These are phyloP conservation scores for Pyronema omphalodes DNA, from an alignment of 495 filamentous ascomycete genomes.

Conservation along the genomic window DNA sequence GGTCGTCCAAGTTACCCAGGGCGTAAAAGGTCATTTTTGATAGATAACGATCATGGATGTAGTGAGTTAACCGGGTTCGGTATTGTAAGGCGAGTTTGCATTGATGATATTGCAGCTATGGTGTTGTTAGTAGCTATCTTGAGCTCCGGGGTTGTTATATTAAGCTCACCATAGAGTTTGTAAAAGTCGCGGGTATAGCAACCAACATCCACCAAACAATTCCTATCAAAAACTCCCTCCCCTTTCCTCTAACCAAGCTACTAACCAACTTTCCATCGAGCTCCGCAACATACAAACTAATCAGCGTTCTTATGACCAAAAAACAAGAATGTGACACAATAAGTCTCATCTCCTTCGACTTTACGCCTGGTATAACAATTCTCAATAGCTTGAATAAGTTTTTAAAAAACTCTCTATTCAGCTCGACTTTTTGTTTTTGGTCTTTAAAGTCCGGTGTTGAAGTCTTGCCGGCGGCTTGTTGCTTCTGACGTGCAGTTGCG, in stretches of 20 bases:
- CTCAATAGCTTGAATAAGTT: slow-evolving; percentile 58
- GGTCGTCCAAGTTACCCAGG: slow-evolving; percentile 83
- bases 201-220: slow-evolving; percentile 98
- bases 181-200: slow-evolving; percentile 92
- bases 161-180: slow-evolving; percentile 80
- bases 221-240: slow-evolving; percentile 72
- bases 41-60: slow-evolving; percentile 87
- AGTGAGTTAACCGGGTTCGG: slow-evolving; percentile 70
- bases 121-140: slow-evolving; percentile 5
- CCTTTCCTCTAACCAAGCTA: slow-evolving; percentile 73
- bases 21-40: slow-evolving; percentile 96
- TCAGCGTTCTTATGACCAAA: slow-evolving; percentile 64
- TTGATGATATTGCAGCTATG: slow-evolving; percentile 90
- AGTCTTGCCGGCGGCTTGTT: slow-evolving; percentile 28
- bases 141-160: neutral
- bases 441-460: slow-evolving; percentile 20
- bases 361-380: slow-evolving; percentile 79
- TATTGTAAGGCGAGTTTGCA: slow-evolving; percentile 85
- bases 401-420: slow-evolving; percentile 90
- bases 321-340: slow-evolving; percentile 71
- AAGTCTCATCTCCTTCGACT: slow-evolving; percentile 70
- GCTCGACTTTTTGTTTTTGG: slow-evolving; percentile 60
- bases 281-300: slow-evolving; percentile 89
- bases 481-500: slow-evolving; percentile 53
- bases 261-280: slow-evolving; percentile 87